Evolutionary conservation across 169 alveolate species (phyloP).

Genomic region (Plasmodium berghei): DNA sequence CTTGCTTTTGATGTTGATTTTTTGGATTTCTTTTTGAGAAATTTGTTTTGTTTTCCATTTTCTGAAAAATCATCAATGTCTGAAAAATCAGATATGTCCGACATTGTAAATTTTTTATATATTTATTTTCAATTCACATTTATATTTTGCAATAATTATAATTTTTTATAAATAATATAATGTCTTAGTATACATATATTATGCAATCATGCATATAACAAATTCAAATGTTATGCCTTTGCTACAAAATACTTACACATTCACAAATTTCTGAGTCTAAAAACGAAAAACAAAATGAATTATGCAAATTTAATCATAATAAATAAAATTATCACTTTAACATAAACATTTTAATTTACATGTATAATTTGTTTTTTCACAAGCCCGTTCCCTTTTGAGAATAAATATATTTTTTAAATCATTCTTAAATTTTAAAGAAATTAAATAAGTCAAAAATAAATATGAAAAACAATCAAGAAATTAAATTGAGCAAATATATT

Average conservation of each 20-base stretch:
- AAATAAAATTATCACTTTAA: background rate
- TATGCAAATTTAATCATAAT: background rate
- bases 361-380: no score
- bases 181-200: no score
- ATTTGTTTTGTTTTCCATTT: slow-evolving; percentile 25
- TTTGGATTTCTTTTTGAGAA: slow-evolving; percentile 9
- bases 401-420: no score
- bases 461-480: background rate
- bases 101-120: slow-evolving; percentile 24
- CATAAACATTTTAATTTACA: background rate
- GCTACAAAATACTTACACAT: no score
- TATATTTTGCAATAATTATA: no score
- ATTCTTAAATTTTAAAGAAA: no score
- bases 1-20: slow-evolving; percentile 26
- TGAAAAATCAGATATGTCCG: slow-evolving; percentile 65
- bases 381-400: no score
- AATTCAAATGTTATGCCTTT: no score
- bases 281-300: background rate
- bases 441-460: background rate
- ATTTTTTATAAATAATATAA: no score
- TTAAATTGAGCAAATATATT: slow-evolving; percentile 8
- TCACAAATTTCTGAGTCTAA: no score
- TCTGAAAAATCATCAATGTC: slow-evolving; percentile 29
- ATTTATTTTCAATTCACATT: background rate
- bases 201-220: no score